Conservation (phyloP, 2,329 filamentous ascomycete genomes). For the Talaromyces atroroseus region DNA sequence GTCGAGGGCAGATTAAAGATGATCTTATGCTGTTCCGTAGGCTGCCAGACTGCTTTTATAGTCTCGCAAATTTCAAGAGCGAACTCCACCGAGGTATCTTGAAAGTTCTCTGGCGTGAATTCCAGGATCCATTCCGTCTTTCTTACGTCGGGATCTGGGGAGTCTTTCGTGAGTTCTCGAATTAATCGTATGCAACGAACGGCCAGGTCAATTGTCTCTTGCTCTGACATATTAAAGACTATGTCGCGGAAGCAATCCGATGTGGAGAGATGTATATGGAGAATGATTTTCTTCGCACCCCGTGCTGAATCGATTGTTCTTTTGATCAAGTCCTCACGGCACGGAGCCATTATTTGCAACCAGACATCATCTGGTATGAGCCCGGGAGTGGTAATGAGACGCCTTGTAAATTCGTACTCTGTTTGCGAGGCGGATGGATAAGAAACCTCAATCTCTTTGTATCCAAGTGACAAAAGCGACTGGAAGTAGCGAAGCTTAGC, state of each 20-base stretch:
- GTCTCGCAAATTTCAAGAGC: constrained; percentile 80
- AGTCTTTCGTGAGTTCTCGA: constrained; percentile 80
- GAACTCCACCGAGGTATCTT: constrained; percentile 79
- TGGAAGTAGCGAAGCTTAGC: constrained; percentile 95
- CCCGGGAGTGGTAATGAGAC: constrained; percentile 77
- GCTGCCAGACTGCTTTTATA: constrained; percentile 90
- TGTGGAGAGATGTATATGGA: constrained; percentile 94
- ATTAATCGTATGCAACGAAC: constrained; percentile 82
- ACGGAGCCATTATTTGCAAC: constrained; percentile 87
- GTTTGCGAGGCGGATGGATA: constrained; percentile 92
- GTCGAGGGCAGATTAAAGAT: constrained; percentile 97
- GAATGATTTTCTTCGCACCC: constrained; percentile 85
- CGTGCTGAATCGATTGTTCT: constrained; percentile 82
- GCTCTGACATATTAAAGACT: constrained; percentile 80
- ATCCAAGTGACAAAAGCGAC: constrained; percentile 85
- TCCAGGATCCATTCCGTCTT: constrained; percentile 51
- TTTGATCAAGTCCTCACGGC: constrained; percentile 82
- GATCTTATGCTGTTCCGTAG: constrained; percentile 70
- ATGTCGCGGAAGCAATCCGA: constrained; percentile 90
- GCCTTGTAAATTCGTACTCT: constrained; percentile 90
- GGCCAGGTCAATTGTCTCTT: constrained; percentile 74
- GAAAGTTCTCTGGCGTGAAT: constrained; percentile 62
- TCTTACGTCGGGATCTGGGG: constrained; percentile 48
- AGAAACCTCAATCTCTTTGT: constrained; percentile 96
- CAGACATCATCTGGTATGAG: constrained; percentile 81